Base-by-base conservation (phyloP, 495 filamentous ascomycete genomes). In the Cercophora samala region DNA sequence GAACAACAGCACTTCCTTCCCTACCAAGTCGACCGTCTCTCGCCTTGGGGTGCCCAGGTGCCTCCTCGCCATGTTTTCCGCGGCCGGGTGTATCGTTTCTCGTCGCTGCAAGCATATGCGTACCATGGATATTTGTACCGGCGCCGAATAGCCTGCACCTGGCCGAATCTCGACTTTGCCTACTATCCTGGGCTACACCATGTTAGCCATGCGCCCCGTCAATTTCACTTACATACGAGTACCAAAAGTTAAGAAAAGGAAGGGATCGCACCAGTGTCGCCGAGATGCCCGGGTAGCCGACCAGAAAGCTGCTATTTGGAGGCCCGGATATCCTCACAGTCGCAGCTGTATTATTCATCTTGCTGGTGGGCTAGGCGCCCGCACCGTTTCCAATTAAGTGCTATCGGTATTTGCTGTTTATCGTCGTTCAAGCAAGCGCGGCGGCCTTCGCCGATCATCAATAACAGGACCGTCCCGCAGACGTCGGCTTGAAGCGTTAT, bases 141-240 rank as follows among this genome's bases (percentile, higher is more conserved):
- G 92, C 11, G 92, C 92, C 29, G 92, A 91, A 71, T 90, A 87
- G 51, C 95, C 95, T 51, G 86, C 81, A 69, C 85, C 84, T 42
- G 95, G 96, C 64, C 95, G 89, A 69, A 99, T 96, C 81, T 99
- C 95, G 76, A 99, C 95, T 79, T 96, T 97, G 65, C 95, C 95
- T 81, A 97, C 93, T 79, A 99, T 92, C 70, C 95, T 88, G 67
- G 95, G 95, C 92, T 97, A 74, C 6, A 15, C 65, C 56, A 72
- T 58, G 79, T 81, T 60, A 68, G 68, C 69, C 69, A 62, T 62
- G 59, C 55, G 22, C 46, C 60, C 32, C 59, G 22, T 60, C 53
- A 55, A 54, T 52, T 42, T 21, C 15, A 64, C 63, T 53, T 63
- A 52, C 24, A 63, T n/a, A 51, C 0, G 58, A 3, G 59, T n/a